These are phyloP conservation scores for Chrysanthemum seticuspe DNA, from an alignment of 129 eudicot species.

Conservation along the genomic window DNA sequence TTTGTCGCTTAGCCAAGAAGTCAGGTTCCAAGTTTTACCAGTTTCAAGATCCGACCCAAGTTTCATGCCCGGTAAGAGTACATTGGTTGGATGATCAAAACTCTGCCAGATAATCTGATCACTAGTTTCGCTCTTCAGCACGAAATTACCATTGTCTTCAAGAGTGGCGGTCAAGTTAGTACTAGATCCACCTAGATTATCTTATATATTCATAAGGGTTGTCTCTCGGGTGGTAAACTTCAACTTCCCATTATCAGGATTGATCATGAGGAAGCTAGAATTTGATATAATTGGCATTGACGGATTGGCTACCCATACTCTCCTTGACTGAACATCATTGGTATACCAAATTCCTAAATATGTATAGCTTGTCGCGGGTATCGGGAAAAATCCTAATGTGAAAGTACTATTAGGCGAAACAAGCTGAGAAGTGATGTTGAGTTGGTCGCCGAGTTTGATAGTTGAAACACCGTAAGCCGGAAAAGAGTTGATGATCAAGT, in stretches of 20 bases:
- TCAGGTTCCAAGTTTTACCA: constrained; percentile 21
- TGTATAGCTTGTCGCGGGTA: constrained; percentile 13
- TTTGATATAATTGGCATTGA: constrained; percentile 23
- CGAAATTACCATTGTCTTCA: constrained; percentile 41
- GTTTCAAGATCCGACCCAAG: constrained; percentile 29
- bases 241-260: constrained; percentile 25
- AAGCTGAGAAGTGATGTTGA: constrained; percentile 22
- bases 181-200: background rate
- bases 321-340: background rate
- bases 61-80: constrained; percentile 39
- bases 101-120: constrained; percentile 33
- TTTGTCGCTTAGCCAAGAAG: constrained; percentile 27
- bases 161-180: constrained; percentile 23
- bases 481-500: constrained; percentile 12
- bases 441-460: constrained; percentile 16
- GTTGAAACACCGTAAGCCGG: constrained; percentile 18
- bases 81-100: constrained; percentile 36
- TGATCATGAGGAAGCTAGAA: constrained; percentile 26
- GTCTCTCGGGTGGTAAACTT: constrained; percentile 15
- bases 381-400: constrained; percentile 40
- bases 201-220: constrained; percentile 23
- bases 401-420: constrained; percentile 26
- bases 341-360: constrained; percentile 48
- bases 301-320: constrained; percentile 46
- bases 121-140: constrained; percentile 17